Evolutionary conservation across 208 protist genomes (phyloP).

Genomic region (Leishmania aethiopica): DNA sequence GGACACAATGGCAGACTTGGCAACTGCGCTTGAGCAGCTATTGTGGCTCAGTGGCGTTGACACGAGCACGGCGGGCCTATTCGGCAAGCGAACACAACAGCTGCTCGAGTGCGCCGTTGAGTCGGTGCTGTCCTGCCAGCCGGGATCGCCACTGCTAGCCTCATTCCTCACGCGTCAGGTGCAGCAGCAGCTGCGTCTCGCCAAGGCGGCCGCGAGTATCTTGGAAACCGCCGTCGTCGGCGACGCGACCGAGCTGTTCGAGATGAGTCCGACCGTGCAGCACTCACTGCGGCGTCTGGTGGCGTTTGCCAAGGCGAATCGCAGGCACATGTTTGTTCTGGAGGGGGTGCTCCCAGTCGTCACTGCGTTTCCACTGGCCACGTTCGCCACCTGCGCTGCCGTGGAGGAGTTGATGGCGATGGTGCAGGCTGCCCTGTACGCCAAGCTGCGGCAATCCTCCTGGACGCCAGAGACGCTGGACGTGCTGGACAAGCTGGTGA

Average conservation of each 20-base stretch:
- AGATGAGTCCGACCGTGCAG: conserved; percentile 17
- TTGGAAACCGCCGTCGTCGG: conserved; percentile 10
- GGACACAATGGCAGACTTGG: conserved; percentile 45
- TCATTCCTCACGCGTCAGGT: conserved; percentile 32
- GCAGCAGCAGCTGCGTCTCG: conserved; percentile 22
- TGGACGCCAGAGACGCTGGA: conserved; percentile 1
- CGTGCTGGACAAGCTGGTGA: conserved; percentile 16
- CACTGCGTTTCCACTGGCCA: conserved; percentile 18
- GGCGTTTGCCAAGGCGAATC: conserved; percentile 30
- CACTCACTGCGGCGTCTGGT: conserved; percentile 34
- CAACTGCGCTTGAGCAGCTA: conserved; percentile 44
- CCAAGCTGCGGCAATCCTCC: neutral
- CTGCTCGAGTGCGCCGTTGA: conserved; percentile 39
- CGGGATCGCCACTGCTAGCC: conserved; percentile 31
- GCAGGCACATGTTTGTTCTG: conserved; percentile 21
- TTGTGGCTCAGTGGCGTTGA: conserved; percentile 51
- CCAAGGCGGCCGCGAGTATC: conserved; percentile 18
- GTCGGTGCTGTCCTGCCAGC: conserved; percentile 24
- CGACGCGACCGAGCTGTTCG: conserved; percentile 8
- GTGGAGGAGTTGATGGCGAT: conserved; percentile 20
- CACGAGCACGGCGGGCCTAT: conserved; percentile 35
- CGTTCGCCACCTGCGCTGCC: neutral
- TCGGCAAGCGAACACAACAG: conserved; percentile 32
- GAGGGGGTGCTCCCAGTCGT: conserved; percentile 15
- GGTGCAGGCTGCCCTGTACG: conserved; percentile 21